Evolutionary conservation across 257 asterid species (phyloP), one percentile per base, ranked within the genome.

Genomic region (Cruciata laevipes): DNA sequence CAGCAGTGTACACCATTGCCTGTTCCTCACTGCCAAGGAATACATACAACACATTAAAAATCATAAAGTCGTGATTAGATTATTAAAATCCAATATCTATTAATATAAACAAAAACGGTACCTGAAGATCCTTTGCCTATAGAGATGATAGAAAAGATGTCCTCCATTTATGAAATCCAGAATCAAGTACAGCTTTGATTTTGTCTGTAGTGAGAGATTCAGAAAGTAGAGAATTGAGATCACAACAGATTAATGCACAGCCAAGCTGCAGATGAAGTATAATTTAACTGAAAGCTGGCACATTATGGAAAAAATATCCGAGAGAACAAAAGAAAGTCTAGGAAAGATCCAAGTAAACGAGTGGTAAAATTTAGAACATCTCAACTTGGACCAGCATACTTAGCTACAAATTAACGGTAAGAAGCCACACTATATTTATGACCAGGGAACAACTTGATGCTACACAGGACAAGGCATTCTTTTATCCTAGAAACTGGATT

Each of bases 61-160:
- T 81, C 64, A 76, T 74, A 60, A 53, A 42, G 4, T 13, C 51
- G 13, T 42, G 51, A 13, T 27, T 73, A 64, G 64, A 72, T 1
- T 73, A 71, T 73, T 55, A 38, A 20, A 52, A 51, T 69, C 61
- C 69, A 63, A 40, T 21, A 18, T 67, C 70, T 12, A 6, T 42
- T 51, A 25, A 40, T 75, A 64, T 20, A 65, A 76, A 56, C 12
- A 60, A 2, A 47, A 44, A 69, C 51, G 21, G 73, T 82, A 91
- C 98, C 95, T 91, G 98, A 89, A 91, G 61, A 91, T 91, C 74
- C 95, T 82, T 84, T 91, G 98, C 73, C 98, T 77, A 80, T 89
- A 91, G 59, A 91, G 91, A 91, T 91, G 98, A 78, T 91, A 91
- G 87, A 91, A 91, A 6, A 91, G 94, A 84, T 91, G 98, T 66